phyloP scores from a whole-genome alignment of 345 rosid genomes.

The Noccaea bulbosa region DNA sequence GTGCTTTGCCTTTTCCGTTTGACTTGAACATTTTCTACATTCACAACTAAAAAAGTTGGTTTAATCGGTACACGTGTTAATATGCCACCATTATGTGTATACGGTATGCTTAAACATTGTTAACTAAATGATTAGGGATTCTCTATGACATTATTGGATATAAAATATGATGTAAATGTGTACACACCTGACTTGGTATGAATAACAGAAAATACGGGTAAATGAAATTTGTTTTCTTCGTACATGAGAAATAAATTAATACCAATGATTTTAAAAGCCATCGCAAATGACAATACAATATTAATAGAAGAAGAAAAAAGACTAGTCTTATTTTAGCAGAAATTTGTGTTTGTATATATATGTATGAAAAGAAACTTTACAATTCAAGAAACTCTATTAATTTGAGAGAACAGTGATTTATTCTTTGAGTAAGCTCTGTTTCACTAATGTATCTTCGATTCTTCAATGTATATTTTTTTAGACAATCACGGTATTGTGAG shows the following conservation, averaged over 20 bases:
- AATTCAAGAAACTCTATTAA: not conserved
- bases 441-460: not conserved
- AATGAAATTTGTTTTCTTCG: conserved; percentile 7
- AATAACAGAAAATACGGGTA: conserved; percentile 1
- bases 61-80: conserved; percentile 15
- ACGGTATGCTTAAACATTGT: conserved; percentile 12
- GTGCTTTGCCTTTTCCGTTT: conserved; percentile 2
- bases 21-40: conserved; percentile 19
- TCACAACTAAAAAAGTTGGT: conserved; percentile 5
- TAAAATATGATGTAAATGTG: not conserved
- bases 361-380: not conserved
- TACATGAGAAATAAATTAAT: not conserved
- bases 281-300: conserved; percentile 5
- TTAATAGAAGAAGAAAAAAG: conserved; percentile 18
- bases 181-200: conserved; percentile 16
- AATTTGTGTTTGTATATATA: conserved; percentile 9
- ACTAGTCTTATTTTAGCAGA: conserved; percentile 24
- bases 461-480: not conserved
- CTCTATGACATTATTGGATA: conserved; percentile 7
- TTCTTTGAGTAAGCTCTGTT: not conserved
- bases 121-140: conserved; percentile 7
- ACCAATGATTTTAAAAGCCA: conserved; percentile 25
- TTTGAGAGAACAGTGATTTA: not conserved
- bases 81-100: conserved; percentile 13
- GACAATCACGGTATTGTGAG: conserved; percentile 5